Conservation (phyloP, 495 filamentous ascomycete species). For the Penicillium silybi region DNA sequence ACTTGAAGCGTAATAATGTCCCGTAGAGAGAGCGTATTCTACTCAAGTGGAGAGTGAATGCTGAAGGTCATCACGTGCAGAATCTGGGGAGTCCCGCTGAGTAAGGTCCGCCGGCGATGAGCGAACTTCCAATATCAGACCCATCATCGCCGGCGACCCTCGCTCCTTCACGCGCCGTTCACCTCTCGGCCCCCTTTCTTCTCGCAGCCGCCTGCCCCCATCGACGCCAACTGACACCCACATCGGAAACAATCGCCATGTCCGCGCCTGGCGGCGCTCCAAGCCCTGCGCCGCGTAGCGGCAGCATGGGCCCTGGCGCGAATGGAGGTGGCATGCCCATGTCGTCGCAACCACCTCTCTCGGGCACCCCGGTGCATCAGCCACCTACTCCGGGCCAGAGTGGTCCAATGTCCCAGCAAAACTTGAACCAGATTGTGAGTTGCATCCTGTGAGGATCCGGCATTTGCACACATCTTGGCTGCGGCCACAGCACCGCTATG, state of each 20-base stretch:
- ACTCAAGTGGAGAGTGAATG: background rate
- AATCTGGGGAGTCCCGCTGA: background rate
- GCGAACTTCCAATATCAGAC: background rate
- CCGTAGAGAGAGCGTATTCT: background rate
- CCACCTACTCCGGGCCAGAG: constrained; percentile 37
- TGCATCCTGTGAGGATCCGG: background rate
- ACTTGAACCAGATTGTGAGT: constrained; percentile 93
- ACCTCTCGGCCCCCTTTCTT: background rate
- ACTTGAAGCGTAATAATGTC: background rate
- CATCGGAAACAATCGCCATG: constrained; percentile 24
- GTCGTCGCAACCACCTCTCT: constrained; percentile 47
- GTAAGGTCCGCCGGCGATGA: background rate
- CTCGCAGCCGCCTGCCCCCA: background rate
- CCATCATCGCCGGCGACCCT: background rate
- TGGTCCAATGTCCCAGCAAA: constrained; percentile 69
- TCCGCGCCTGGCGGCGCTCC: constrained; percentile 48
- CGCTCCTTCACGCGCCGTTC: background rate
- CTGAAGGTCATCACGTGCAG: background rate
- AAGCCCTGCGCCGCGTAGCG: constrained; percentile 48
- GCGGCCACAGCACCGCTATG: background rate
- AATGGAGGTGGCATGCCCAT: constrained; percentile 46
- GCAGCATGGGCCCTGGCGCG: constrained; percentile 48
- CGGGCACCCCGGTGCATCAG: constrained; percentile 33
- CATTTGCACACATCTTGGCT: background rate
- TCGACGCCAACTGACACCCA: background rate